Conservation (phyloP, 2,329 filamentous ascomycete species). For the Rosellinia necatrix region DNA sequence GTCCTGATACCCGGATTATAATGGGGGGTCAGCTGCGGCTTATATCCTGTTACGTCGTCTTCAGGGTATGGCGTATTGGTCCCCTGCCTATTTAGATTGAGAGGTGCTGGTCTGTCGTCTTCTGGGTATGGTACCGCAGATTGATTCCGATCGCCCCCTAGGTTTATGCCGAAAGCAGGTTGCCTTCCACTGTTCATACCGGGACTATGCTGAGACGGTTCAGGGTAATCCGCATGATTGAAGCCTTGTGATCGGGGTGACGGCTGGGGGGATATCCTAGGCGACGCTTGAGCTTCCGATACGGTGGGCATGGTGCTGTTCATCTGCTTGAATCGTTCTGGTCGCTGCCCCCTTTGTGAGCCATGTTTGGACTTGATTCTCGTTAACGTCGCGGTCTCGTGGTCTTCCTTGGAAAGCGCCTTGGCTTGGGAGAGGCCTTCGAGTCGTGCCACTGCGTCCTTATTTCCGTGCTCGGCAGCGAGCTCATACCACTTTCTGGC, state of each 20-base stretch:
- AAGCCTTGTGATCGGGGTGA: constrained; percentile 48
- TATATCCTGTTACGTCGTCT: constrained; percentile 48
- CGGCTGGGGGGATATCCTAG: constrained; percentile 47
- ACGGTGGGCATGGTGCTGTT: constrained; percentile 54
- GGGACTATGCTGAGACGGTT: constrained; percentile 49
- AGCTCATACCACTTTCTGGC: constrained; percentile 89
- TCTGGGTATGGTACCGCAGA: constrained; percentile 72
- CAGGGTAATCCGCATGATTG: constrained; percentile 52
- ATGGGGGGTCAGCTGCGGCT: constrained; percentile 45
- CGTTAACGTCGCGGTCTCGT: constrained; percentile 87
- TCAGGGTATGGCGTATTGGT: constrained; percentile 59
- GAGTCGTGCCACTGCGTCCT: constrained; percentile 80
- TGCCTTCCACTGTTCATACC: constrained; percentile 45
- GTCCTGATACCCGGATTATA: constrained; percentile 55
- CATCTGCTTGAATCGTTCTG: constrained; percentile 61
- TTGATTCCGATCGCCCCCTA: constrained; percentile 55
- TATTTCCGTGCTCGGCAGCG: constrained; percentile 88
- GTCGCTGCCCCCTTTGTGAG: constrained; percentile 66
- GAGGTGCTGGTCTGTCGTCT: constrained; percentile 64
- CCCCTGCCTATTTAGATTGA: constrained; percentile 49
- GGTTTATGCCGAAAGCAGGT: constrained; percentile 57
- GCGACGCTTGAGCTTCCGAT: constrained; percentile 47
- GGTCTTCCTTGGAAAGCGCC: constrained; percentile 85
- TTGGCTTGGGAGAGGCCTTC: constrained; percentile 83
- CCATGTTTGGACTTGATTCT: constrained; percentile 84